Evolutionary conservation across 352 stramenopile genomes (phyloP), one percentile per base, ranked within the genome.

Genomic region (Phytophthora citrophthora): DNA sequence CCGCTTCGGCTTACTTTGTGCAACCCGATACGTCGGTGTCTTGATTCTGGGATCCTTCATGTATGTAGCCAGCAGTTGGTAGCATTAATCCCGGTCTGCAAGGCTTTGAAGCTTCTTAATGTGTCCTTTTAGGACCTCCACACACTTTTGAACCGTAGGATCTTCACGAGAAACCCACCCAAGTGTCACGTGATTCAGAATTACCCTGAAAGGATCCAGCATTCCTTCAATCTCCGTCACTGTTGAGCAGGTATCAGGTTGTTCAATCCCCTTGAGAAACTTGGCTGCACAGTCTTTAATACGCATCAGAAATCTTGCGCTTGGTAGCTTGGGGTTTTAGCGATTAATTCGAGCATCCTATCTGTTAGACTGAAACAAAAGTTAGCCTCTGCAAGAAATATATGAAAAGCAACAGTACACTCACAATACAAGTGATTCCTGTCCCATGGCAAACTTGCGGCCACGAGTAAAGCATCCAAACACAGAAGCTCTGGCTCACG

Each of bases 91-190:
- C 15, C 39, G 15, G 10, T 31, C 26, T 32, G 18, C n/a, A 6
- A 13, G 39, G 8, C 5, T 11, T 46, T 27, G 3, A 18, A 46
- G 39, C n/a, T 46, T 46, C 39, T 46, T 46, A 7, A 46, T 46
- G 39, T 27, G 39, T 24, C 16, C n/a, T 46, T 46, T 46, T 46
- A 46, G 16, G 15, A 46, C 1, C 16, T 46, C 16, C 16, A 10
- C 39, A 46, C 39, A 46, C 16, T 46, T 46, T 20, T 11, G 39
- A 46, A 46, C 39, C 18, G 39, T 46, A 46, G 39, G n/a, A 24
- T 46, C 39, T 46, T 46, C 15, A 24, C 12, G 39, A 8, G 39
- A 15, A 23, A 46, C 39, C 39, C 39, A 46, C 20, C 39, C n/a
- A 6, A 20, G 39, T 1, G 39, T 46, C 39, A 26, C 39, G 39